These are phyloP conservation scores for Bjerkandera adusta DNA, from an alignment of 1,284 basidiomycete species.

Conservation along the genomic window DNA sequence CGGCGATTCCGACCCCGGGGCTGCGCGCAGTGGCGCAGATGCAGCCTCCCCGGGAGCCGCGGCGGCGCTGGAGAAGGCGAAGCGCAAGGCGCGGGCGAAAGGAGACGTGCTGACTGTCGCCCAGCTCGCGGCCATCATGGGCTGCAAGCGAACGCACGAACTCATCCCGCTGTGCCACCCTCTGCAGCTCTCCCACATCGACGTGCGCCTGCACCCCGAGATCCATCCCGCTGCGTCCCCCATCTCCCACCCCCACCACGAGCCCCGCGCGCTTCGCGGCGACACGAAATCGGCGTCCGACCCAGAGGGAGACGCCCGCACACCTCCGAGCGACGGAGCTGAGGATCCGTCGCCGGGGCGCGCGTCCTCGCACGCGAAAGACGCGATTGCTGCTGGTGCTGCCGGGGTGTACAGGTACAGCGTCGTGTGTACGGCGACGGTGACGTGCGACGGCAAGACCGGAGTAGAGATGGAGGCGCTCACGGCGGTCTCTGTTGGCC, in stretches of 20 bases:
- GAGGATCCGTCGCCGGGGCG: neutral
- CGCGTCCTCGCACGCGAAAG: neutral
- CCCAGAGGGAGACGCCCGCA: constrained; percentile 4
- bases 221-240: constrained; percentile 8
- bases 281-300: constrained; percentile 13
- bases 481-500: constrained; percentile 75
- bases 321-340: neutral
- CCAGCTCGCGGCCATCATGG: constrained; percentile 87
- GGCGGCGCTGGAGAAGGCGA: constrained; percentile 31
- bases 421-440: constrained; percentile 64
- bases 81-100: constrained; percentile 57
- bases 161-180: constrained; percentile 89
- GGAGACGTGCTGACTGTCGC: constrained; percentile 79
- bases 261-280: neutral
- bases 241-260: neutral
- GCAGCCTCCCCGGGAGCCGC: neutral
- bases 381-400: constrained; percentile 8
- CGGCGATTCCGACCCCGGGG: constrained; percentile 29
- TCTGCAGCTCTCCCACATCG: constrained; percentile 66
- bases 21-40: neutral
- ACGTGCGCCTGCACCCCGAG: constrained; percentile 58
- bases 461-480: constrained; percentile 96
- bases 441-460: constrained; percentile 76
- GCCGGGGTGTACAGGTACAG: constrained; percentile 34
- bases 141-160: constrained; percentile 76